A percentile compares a stretch with the other conserved stretches of the same genome.
Conservation (phyloP, 805 yeast species). For the Teunomyces pallodes region DNA sequence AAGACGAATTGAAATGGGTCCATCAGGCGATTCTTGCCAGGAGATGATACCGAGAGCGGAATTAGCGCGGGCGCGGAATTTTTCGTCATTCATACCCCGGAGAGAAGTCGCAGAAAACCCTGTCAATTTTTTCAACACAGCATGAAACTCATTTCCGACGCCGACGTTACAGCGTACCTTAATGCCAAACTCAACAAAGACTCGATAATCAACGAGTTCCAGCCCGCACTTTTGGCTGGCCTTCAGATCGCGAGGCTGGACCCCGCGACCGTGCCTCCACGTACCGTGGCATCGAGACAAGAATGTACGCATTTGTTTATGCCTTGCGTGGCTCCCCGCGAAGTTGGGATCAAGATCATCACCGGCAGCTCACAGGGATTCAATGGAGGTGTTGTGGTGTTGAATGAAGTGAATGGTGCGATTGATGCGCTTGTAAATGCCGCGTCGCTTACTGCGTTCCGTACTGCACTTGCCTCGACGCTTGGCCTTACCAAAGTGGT, state of each 20-base stretch:
- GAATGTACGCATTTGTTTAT: conserved; percentile 50
- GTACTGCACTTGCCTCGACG: conserved; percentile 61
- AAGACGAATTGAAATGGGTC: conserved; percentile 2
- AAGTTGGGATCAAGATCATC: conserved; percentile 59
- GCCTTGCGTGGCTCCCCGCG: conserved; percentile 56
- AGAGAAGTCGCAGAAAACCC: no score
- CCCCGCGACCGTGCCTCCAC: not conserved
- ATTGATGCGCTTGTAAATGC: conserved; percentile 57
- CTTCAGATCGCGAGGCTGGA: conserved; percentile 15
- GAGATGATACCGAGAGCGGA: not conserved
- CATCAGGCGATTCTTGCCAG: not conserved
- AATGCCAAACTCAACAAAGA: conserved; percentile 21
- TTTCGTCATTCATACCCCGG: no score
- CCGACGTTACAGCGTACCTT: conserved; percentile 25
- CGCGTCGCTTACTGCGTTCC: conserved; percentile 57
- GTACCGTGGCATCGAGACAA: not conserved
- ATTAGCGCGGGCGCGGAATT: not conserved
- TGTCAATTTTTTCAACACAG: not conserved
- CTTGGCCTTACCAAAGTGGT: conserved; percentile 41
- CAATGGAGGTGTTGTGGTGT: conserved; percentile 52
- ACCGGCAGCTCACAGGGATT: conserved; percentile 58
- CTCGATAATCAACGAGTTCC: conserved; percentile 30
- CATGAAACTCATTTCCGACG: conserved; percentile 33
- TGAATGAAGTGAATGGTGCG: conserved; percentile 51
- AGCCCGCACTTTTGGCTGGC: conserved; percentile 34